A percentile compares a stretch with the other conserved stretches of the same genome.
Evolutionary conservation across 129 eudicot genomes (phyloP).

Genomic region (Helianthus tuberosus): DNA sequence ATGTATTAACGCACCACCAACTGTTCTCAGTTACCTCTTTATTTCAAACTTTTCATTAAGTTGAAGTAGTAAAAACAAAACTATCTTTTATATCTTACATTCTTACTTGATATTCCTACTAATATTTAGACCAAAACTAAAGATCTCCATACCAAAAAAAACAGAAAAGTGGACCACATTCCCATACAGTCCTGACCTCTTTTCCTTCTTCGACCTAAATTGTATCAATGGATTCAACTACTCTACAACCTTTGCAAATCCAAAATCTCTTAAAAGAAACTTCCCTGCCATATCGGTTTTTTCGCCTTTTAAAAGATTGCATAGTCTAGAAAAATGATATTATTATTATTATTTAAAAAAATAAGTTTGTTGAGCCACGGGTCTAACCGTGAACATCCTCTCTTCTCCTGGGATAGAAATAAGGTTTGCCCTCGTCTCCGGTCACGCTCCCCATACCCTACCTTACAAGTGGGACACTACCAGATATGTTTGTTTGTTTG

Average conservation of each 20-base stretch:
- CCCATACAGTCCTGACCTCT: not conserved
- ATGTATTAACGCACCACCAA: not conserved
- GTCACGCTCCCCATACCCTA: no score
- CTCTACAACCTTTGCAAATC: not conserved
- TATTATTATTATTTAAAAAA: not conserved
- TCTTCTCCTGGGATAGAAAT: no score
- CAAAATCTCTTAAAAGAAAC: not conserved
- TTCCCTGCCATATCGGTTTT: not conserved
- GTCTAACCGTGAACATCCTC: no score
- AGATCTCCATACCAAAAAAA: slow-evolving; percentile 1
- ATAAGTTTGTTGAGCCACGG: not conserved
- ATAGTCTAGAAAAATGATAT: not conserved
- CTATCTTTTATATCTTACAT: not conserved
- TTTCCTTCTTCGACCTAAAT: slow-evolving; percentile 3
- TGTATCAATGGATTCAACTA: not conserved
- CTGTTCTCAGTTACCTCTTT: not conserved
- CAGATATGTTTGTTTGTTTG: no score
- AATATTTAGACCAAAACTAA: slow-evolving; percentile 13
- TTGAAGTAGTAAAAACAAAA: slow-evolving; percentile 4
- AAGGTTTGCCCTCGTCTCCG: no score
- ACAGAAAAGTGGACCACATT: slow-evolving; percentile 3
- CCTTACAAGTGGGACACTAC: no score
- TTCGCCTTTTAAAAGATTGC: not conserved
- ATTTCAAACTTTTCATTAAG: not conserved
- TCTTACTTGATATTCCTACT: not conserved